phyloP scores from a whole-genome alignment of 208 protist genomes.

The Leishmania guyanensis region DNA sequence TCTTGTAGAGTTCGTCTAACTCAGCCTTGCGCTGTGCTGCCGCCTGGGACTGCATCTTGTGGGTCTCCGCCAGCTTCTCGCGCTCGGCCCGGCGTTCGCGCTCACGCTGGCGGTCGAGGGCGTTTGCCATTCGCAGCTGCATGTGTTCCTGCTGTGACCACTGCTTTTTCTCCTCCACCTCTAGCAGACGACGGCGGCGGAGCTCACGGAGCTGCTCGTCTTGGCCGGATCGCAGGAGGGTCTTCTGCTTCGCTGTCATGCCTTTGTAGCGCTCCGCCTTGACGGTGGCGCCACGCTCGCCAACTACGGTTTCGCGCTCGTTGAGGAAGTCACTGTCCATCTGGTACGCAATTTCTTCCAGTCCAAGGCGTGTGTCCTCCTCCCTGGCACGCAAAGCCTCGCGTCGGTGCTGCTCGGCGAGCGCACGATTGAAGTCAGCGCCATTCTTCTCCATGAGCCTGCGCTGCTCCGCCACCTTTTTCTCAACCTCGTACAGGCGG shows the following conservation, averaged over 20 bases:
- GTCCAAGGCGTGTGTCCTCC: conserved; percentile 76
- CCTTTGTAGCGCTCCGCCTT: conserved; percentile 87
- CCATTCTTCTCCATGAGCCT: conserved; percentile 64
- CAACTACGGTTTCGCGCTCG: conserved; percentile 81
- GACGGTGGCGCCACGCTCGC: conserved; percentile 69
- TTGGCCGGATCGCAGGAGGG: conserved; percentile 65
- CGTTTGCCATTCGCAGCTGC: conserved; percentile 87
- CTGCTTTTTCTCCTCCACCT: conserved; percentile 89
- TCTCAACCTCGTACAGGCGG: conserved; percentile 81
- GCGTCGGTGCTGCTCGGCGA: conserved; percentile 85
- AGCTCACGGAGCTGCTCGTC: conserved; percentile 79
- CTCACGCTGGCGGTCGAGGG: conserved; percentile 84
- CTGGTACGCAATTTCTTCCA: conserved; percentile 91
- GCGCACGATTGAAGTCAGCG: conserved; percentile 88
- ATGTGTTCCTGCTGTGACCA: conserved; percentile 89
- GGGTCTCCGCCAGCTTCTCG: conserved; percentile 58
- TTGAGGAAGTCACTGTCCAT: conserved; percentile 91
- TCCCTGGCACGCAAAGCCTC: conserved; percentile 77
- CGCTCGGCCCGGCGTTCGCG: conserved; percentile 78
- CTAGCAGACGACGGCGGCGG: conserved; percentile 75
- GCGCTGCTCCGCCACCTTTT: conserved; percentile 74
- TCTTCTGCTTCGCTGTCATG: conserved; percentile 57
- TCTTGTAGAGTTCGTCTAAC: conserved; percentile 84
- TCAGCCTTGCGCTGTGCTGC: conserved; percentile 52
- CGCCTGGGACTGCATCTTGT: conserved; percentile 64